phyloP scores from a whole-genome alignment of 345 rosid genomes.

The Corchorus capsularis region DNA sequence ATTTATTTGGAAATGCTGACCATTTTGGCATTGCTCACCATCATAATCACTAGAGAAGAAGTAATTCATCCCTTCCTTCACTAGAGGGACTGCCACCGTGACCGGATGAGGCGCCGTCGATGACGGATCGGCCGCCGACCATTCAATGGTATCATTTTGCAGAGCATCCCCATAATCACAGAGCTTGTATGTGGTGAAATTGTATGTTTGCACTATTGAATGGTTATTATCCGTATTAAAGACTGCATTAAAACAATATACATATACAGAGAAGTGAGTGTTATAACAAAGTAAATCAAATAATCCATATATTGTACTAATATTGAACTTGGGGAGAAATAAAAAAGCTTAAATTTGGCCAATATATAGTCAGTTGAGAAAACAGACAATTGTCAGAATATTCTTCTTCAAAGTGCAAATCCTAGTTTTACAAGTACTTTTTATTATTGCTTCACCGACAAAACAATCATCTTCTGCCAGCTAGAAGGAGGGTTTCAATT shows the following conservation, averaged over 20 bases:
- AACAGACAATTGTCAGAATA: neutral
- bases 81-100: slow-evolving; percentile 65
- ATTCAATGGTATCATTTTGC: slow-evolving; percentile 55
- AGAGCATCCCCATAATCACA: slow-evolving; percentile 64
- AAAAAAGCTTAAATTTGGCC: neutral
- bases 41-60: slow-evolving; percentile 89
- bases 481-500: neutral
- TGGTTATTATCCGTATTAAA: slow-evolving; percentile 92
- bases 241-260: slow-evolving; percentile 42
- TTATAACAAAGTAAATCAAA: neutral
- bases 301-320: neutral
- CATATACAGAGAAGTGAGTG: neutral
- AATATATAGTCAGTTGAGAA: neutral
- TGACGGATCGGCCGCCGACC: slow-evolving; percentile 81
- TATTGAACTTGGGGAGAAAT: neutral
- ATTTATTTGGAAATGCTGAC: slow-evolving; percentile 66
- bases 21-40: slow-evolving; percentile 81
- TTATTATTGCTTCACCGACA: neutral
- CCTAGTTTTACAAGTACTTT: neutral
- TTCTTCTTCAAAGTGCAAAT: slow-evolving; percentile 3
- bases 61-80: slow-evolving; percentile 68
- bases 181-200: slow-evolving; percentile 59
- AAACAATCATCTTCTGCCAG: slow-evolving; percentile 34
- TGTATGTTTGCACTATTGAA: slow-evolving; percentile 85
- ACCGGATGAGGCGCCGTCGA: slow-evolving; percentile 54